Percentiles rank a stretch among this genome's conserved stretches.
Evolutionary conservation across 225 moss, liverwort and hornwort species (phyloP).

Genomic region (Thuidium tamariscinum): DNA sequence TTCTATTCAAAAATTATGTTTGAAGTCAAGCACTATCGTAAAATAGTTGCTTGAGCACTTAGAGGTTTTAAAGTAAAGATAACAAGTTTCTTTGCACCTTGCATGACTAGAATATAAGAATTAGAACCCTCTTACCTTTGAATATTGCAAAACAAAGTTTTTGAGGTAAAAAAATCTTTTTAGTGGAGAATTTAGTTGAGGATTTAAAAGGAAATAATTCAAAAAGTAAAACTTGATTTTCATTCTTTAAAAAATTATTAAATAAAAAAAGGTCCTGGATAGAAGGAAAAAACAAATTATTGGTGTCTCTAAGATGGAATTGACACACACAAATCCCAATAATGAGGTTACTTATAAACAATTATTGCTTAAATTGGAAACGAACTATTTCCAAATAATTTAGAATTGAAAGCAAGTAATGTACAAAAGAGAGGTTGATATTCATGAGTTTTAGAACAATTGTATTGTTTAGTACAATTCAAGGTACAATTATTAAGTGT

Average conservation of each 20-base stretch:
- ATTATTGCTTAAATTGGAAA: too few species aligned
- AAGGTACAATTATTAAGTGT: too few species aligned
- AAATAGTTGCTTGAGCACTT: too few species aligned
- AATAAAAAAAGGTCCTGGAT: neutral
- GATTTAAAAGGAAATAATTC: fast-evolving
- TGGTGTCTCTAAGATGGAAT: fast-evolving
- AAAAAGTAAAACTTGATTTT: neutral
- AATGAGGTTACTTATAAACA: too few species aligned
- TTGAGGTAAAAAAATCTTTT: neutral
- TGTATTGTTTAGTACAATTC: too few species aligned
- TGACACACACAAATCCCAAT: neutral
- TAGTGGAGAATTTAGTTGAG: too few species aligned
- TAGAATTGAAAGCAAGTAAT: too few species aligned
- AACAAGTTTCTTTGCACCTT: neutral
- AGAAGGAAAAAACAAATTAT: neutral
- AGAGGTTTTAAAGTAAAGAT: neutral
- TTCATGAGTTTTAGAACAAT: too few species aligned
- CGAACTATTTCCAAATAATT: too few species aligned
- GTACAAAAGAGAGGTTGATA: too few species aligned
- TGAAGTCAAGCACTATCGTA: too few species aligned
- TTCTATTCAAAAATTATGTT: too few species aligned
- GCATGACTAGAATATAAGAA: neutral
- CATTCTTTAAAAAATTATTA: neutral
- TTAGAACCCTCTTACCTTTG: neutral
- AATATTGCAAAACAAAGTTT: neutral